Base-by-base conservation (phyloP, 2,329 filamentous ascomycete species). In the Monilinia fructicola region DNA sequence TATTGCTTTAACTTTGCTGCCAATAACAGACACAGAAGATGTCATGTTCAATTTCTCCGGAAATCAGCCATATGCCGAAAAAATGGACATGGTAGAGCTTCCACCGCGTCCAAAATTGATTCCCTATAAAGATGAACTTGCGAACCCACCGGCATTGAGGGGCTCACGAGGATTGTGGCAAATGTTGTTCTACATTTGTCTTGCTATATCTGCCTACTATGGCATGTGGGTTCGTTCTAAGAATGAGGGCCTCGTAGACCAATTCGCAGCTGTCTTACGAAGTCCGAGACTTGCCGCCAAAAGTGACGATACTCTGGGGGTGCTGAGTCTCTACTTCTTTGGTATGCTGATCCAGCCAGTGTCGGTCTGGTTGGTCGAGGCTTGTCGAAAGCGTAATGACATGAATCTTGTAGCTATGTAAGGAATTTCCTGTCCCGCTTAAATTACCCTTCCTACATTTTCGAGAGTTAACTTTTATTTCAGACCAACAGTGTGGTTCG, bases 401-500 rank as follows among this genome's bases (percentile, higher is more conserved):
- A 65, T 65, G 63, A 65, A 65, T 9, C 44, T 60, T 18, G 16
- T 65, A 40, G 63, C 63, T 9, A 6, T 65, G 63, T 65, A 65
- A 35, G 44, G 12, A 42, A n/a, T 35, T 2, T 18, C 40, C 44
- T 7, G 18, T 54, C 21, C 26, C 12, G 21, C 14, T 11, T 5
- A 2, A 7, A 10, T 10, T 9, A 21, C 7, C 2, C 28, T 23
- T 35, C 3, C 16, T n/a, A 26, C 5, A 23, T 28, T 38, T 46
- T 26, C 50, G 18, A 26, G 7, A 53, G 38, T 44, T 65, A 9
- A 65, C 42, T n/a, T n/a, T 4, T 10, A n/a, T 23, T 21, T 9
- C 23, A 65, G 54, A 11, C 44, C 54, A 42, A 65, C 54, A 9
- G 16, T 60, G n/a, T 65, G 54, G 46, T 52, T 65, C 7, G 35